Evolutionary conservation across 129 eudicot species (phyloP), one percentile per base, ranked within the genome.

Genomic region (Tanacetum coccineum): DNA sequence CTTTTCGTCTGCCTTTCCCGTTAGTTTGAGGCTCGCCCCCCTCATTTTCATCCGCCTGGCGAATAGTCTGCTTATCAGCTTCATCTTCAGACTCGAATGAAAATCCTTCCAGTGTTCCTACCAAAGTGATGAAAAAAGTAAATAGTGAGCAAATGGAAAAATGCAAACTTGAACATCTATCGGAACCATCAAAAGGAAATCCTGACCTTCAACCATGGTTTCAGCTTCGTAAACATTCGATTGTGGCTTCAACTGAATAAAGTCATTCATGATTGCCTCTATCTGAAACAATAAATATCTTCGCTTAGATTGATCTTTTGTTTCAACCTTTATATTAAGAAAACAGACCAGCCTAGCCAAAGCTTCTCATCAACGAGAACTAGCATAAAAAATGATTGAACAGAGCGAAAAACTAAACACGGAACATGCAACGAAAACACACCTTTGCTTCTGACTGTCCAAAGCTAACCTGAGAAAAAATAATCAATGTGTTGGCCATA

Each of bases 361-460:
- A 40, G 52, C 46, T 25, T 65, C 46, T 48, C 57, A 47, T 65
- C 36, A 47, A 18, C 51, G 6, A 45, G 18, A 42, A 56, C 13
- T 11, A 9, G 18, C 42, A 55, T 3, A 26, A 42, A 12, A 49
- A 48, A 48, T 11, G 12, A 50, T 28, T 36, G 10, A 66, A 30
- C 22, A 30, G 52, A 40, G 4, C 64, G 56, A 58, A 30, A 45
- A 40, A 25, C 22, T 5, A 14, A 59, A 21, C 30, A 25, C 56
- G 26, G 20, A 69, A 39, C 66, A 68, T 21, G 63, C 13, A 68
- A 65, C 58, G 22, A n/a, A 63, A 50, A 74, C 83, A 60, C 18
- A 93, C 98, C 98, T 93, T 93, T 17, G 98, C 96, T 89, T 93
- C 98, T 70, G 98, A 86, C 67, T 73, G 93, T 68, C 96, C 98